Conservation (phyloP, 331 rosid species). For the Quercus tomentella region DNA sequence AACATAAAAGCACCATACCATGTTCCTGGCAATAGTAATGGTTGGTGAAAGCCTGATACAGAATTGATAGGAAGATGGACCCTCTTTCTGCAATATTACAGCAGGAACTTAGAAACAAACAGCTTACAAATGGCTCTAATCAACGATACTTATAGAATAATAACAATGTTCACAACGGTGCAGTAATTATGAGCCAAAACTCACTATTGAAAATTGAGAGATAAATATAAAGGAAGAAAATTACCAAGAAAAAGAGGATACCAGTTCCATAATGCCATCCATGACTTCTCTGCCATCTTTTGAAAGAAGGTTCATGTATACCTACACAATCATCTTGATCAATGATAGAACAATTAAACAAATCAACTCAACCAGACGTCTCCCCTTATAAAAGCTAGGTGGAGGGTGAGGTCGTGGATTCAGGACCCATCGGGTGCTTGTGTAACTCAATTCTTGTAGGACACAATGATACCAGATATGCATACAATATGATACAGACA, state of each 20-base stretch:
- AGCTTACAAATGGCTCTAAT: constrained; percentile 8
- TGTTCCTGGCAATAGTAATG: constrained; percentile 53
- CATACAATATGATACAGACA: too few relatives aligned
- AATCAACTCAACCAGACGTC: background rate
- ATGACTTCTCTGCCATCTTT: constrained; percentile 39
- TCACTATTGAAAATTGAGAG: constrained; percentile 6
- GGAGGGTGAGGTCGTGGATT: too few relatives aligned
- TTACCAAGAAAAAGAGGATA: constrained; percentile 63
- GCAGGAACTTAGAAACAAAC: constrained; percentile 18
- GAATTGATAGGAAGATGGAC: constrained; percentile 65
- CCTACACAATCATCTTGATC: constrained; percentile 49
- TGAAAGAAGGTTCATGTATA: constrained; percentile 46
- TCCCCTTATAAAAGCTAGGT: background rate
- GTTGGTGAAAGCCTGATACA: constrained; percentile 71
- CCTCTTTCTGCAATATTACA: constrained; percentile 55
- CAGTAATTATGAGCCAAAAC: background rate
- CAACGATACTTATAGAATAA: background rate
- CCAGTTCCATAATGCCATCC: constrained; percentile 66
- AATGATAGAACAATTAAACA: constrained; percentile 12
- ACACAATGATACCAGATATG: too few relatives aligned
- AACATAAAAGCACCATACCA: constrained; percentile 48
- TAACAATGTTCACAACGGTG: background rate
- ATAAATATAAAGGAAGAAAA: constrained; percentile 32
- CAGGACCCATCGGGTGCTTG: too few relatives aligned
- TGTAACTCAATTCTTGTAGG: too few relatives aligned